Conservation (phyloP, 495 filamentous ascomycete species). For the Neurospora discreta region DNA sequence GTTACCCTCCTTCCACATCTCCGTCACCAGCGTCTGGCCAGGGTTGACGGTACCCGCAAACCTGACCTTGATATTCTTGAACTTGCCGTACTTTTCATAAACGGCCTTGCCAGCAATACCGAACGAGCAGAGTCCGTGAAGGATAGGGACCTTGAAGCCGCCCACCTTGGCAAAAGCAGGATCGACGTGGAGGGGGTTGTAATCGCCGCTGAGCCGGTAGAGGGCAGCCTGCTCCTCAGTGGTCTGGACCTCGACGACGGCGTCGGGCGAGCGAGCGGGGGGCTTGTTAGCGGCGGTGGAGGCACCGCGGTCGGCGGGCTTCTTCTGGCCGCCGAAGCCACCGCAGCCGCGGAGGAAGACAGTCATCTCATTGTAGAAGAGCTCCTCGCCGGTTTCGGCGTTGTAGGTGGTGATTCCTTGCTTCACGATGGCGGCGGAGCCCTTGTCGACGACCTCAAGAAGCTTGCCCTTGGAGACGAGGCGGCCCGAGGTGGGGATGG, state of each 20-base stretch:
- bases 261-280: slow-evolving; percentile 67
- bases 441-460: slow-evolving; percentile 93
- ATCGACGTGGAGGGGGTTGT: slow-evolving; percentile 87
- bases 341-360: slow-evolving; percentile 88
- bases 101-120: slow-evolving; percentile 87
- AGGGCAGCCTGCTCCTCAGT: slow-evolving; percentile 88
- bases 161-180: slow-evolving; percentile 89
- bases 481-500: slow-evolving; percentile 78
- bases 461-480: slow-evolving; percentile 76
- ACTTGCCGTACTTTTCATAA: slow-evolving; percentile 69
- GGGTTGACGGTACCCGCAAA: slow-evolving; percentile 90
- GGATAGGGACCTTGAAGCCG: slow-evolving; percentile 88
- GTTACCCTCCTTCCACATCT: slow-evolving; percentile 97
- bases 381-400: slow-evolving; percentile 75
- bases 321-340: slow-evolving; percentile 80
- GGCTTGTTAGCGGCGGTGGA: slow-evolving; percentile 68
- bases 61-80: slow-evolving; percentile 90
- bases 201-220: slow-evolving; percentile 90
- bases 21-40: slow-evolving; percentile 86
- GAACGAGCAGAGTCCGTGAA: slow-evolving; percentile 94
- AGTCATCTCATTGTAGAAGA: slow-evolving; percentile 94
- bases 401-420: slow-evolving; percentile 63
- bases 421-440: slow-evolving; percentile 77
- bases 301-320: slow-evolving; percentile 65
- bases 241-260: slow-evolving; percentile 78